phyloP scores from a whole-genome alignment of 225 moss, liverwort and hornwort species.

The Ulota crispa region DNA sequence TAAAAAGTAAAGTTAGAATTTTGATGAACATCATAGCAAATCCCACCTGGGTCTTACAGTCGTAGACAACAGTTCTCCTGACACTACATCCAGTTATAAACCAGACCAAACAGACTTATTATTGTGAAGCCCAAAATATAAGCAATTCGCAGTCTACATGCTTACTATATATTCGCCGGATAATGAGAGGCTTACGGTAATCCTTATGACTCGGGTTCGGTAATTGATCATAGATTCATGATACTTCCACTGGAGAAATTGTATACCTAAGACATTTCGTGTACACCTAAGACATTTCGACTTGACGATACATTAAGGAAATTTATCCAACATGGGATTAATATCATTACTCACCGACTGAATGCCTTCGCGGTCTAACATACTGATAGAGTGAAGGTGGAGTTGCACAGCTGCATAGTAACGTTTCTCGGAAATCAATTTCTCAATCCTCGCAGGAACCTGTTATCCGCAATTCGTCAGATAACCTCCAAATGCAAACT shows the following conservation, averaged over 20 bases:
- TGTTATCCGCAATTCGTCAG: constrained; percentile 38
- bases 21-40: constrained; percentile 35
- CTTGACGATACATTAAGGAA: neutral
- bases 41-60: constrained; percentile 32
- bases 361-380: constrained; percentile 98
- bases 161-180: neutral
- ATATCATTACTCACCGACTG: constrained; percentile 69
- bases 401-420: constrained; percentile 99
- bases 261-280: constrained; percentile 3
- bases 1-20: constrained; percentile 36
- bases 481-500: constrained; percentile 5
- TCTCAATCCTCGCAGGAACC: constrained; percentile 97
- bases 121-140: neutral
- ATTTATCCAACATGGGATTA: neutral
- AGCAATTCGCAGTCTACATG: neutral
- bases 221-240: neutral
- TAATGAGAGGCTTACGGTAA: neutral
- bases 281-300: constrained; percentile 5
- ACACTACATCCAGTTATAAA: constrained; percentile 10
- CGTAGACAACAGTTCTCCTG: neutral
- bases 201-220: neutral
- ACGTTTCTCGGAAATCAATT: constrained; percentile 86
- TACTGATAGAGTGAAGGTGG: constrained; percentile 95
- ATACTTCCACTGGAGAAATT: neutral
- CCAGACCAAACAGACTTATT: neutral